phyloP scores from a whole-genome alignment of 306 rosid species.

The Chamaecrista fasciculata region DNA sequence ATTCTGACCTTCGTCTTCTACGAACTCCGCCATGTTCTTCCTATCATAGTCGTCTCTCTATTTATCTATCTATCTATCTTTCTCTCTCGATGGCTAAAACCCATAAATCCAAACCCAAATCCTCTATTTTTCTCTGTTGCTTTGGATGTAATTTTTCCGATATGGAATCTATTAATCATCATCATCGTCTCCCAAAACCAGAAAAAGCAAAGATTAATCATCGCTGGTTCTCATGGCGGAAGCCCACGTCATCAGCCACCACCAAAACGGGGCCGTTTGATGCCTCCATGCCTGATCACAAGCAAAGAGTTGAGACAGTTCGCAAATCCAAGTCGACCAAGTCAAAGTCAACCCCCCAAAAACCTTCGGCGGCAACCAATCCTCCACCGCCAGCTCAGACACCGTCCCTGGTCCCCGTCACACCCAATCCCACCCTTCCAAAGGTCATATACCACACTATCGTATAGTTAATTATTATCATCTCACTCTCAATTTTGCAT shows the following conservation, averaged over 20 bases:
- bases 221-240: conserved; percentile 38
- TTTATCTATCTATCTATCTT: conserved; percentile 4
- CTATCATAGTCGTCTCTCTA: no score
- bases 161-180: not conserved
- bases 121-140: conserved; percentile 41
- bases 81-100: conserved; percentile 50
- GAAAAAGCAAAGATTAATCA: no score
- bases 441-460: no score
- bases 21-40: no score
- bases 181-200: not conserved
- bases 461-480: no score
- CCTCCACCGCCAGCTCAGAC: conserved; percentile 16
- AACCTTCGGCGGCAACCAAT: not conserved
- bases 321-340: conserved; percentile 23
- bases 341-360: conserved; percentile 36
- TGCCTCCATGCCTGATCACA: conserved; percentile 20
- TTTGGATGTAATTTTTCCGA: conserved; percentile 37
- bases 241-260: conserved; percentile 28
- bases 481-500: not conserved
- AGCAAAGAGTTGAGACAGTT: not conserved
- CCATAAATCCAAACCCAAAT: conserved; percentile 28
- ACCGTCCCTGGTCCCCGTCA: conserved; percentile 12
- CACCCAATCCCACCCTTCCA: conserved; percentile 33
- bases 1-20: no score
- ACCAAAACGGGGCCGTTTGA: conserved; percentile 60